These are phyloP conservation scores for Zasmidium citrigriseum DNA, from an alignment of 2,329 filamentous ascomycete genomes.

Conservation along the genomic window DNA sequence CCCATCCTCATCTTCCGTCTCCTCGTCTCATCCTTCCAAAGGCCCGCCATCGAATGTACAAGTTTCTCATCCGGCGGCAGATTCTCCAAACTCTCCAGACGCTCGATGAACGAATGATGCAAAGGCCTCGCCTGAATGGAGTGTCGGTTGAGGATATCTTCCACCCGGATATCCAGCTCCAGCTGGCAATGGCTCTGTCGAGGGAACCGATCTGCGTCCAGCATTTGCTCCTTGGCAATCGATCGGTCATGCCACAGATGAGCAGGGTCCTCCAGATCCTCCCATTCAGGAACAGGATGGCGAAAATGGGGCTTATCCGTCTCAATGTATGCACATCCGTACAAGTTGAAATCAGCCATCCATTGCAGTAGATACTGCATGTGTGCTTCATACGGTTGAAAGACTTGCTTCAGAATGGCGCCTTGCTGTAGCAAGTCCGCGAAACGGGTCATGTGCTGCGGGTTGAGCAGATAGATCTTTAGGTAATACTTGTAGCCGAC, in stretches of 20 bases:
- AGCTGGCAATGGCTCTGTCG: constrained; percentile 84
- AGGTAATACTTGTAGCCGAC: constrained; percentile 89
- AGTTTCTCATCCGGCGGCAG: constrained; percentile 71
- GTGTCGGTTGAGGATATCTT: constrained; percentile 81
- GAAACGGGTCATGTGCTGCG: constrained; percentile 80
- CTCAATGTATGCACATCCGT: constrained; percentile 85
- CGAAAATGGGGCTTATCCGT: constrained; percentile 72
- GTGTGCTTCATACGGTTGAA: constrained; percentile 94
- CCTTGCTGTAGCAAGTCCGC: constrained; percentile 87
- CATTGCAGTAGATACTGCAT: constrained; percentile 91
- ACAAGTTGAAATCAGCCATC: constrained; percentile 98
- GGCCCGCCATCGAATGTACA: constrained; percentile 87
- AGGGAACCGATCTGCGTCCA: constrained; percentile 65
- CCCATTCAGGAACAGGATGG: constrained; percentile 69
- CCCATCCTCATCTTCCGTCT: constrained; percentile 74
- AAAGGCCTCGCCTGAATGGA: constrained; percentile 74
- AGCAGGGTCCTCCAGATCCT: constrained; percentile 60
- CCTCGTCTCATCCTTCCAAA: constrained; percentile 88
- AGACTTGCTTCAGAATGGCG: constrained; percentile 75
- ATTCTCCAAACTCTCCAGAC: constrained; percentile 53
- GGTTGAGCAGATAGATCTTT: constrained; percentile 93
- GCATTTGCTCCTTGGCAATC: constrained; percentile 61
- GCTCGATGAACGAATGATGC: constrained; percentile 86
- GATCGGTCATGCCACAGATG: constrained; percentile 82
- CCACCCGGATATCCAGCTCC: constrained; percentile 85